These are phyloP conservation scores for Fusarium incarnatum DNA, from an alignment of 2,329 filamentous ascomycete species.

Conservation along the genomic window DNA sequence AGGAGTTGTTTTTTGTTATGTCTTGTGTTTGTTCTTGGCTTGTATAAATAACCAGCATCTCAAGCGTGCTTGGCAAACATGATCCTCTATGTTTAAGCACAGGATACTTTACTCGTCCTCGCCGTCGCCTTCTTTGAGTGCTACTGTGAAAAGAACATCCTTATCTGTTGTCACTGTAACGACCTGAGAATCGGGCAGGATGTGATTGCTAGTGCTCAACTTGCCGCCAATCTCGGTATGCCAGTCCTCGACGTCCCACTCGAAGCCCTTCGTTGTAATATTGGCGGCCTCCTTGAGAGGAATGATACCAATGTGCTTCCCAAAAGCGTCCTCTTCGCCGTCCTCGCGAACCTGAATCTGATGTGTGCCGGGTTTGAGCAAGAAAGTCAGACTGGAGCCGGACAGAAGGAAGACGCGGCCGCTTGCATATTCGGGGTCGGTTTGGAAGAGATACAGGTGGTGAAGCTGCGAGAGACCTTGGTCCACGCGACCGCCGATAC, in stretches of 20 bases:
- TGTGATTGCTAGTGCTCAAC: conserved; percentile 85
- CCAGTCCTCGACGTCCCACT: conserved; percentile 93
- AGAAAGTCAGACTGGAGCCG: conserved; percentile 82
- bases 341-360: conserved; percentile 71
- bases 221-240: conserved; percentile 78
- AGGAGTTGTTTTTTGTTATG: conserved; percentile 39
- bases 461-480: conserved; percentile 91
- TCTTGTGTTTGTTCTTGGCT: conserved; percentile 26
- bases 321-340: conserved; percentile 67
- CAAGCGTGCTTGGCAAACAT: conserved; percentile 15
- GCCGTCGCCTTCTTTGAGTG: conserved; percentile 59
- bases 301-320: conserved; percentile 85
- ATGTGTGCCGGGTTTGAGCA: conserved; percentile 78
- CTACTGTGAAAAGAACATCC: conserved; percentile 80
- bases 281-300: conserved; percentile 81
- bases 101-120: conserved; percentile 48
- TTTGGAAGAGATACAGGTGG: conserved; percentile 77
- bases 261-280: conserved; percentile 83
- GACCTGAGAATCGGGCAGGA: conserved; percentile 67
- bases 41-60: conserved; percentile 26
- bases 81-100: not conserved
- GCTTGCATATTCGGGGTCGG: conserved; percentile 58
- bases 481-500: conserved; percentile 90
- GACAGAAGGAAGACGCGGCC: conserved; percentile 83
- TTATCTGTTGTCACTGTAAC: conserved; percentile 72